Base-by-base conservation (phyloP, 805 yeast genomes). In the Kodamaea kakaduensis region DNA sequence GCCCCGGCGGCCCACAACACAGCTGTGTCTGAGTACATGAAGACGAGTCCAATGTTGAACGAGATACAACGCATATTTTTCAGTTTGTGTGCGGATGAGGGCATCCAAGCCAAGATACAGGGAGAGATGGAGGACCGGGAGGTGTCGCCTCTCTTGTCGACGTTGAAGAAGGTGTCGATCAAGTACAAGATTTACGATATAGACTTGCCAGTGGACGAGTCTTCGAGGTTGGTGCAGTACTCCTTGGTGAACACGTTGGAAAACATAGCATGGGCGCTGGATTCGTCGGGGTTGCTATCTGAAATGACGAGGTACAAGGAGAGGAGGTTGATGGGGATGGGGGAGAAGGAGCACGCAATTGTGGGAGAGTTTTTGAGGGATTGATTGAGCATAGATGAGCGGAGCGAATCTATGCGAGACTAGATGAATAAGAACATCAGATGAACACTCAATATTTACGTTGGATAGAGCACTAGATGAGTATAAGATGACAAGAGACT, bases 121-220 rank as follows among this genome's bases (percentile, higher is more conserved):
- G 30, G 21, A 3, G 52, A 54, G 29, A 40, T 48, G 17, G 22
- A 24, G 9, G 29, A 15, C 3, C 19, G 14, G 10, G 44, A 37
- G 10, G 19, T 30, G 17, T 51, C 61, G 5, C 30, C 37, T 14
- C 35, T 53, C 6, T 41, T 61, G 9, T 57, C 67, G 6, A 37
- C 38, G 4, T 46, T 64, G 31, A 63, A 64, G 43, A 51, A 48
- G 28, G 34, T 63, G 7, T 61, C 67, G 5, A 51, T 56, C 23
- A 59, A 56, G 39, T 46, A 52, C 47, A 54, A 56, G 40, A 25
- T 64, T 4, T 56, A 56, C 38, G 34, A 37, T 1, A 34, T 56
- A n/a, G 44, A 43, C n/a, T 5, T 16, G 1, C 42, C 40, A n/a
- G 25, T 14, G 14, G 24, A 23, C 21, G 43, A 40, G 10, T 32